phyloP scores from a whole-genome alignment of 2,329 filamentous ascomycete genomes.

The Exophiala spinifera region DNA sequence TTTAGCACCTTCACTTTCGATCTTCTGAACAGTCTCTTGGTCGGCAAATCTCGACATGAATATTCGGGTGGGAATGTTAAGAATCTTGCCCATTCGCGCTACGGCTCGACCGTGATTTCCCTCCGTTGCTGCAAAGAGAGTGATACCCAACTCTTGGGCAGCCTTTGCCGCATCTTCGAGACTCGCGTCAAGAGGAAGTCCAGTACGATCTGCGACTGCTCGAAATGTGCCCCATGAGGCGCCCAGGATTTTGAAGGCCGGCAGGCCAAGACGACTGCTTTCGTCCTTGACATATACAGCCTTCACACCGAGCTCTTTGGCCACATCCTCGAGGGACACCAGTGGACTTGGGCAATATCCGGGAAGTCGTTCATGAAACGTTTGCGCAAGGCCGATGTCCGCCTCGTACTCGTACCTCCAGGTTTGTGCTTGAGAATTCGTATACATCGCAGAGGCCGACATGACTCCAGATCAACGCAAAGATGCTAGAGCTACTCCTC shows the following conservation, averaged over 20 bases:
- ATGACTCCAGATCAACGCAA: neutral
- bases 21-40: constrained; percentile 50
- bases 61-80: constrained; percentile 56
- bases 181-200: constrained; percentile 42
- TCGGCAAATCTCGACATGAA: constrained; percentile 60
- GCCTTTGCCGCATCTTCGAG: constrained; percentile 44
- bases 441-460: constrained; percentile 12
- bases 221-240: constrained; percentile 70
- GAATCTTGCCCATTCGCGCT: constrained; percentile 61
- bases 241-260: constrained; percentile 76
- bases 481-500: no score
- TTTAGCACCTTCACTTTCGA: constrained; percentile 62
- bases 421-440: constrained; percentile 11
- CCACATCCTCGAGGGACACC: constrained; percentile 51
- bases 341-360: constrained; percentile 57
- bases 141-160: constrained; percentile 36
- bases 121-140: constrained; percentile 64
- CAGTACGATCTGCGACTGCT: constrained; percentile 48
- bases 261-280: constrained; percentile 63
- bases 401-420: constrained; percentile 14
- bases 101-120: constrained; percentile 76
- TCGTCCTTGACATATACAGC: constrained; percentile 70
- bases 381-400: constrained; percentile 14
- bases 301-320: constrained; percentile 55
- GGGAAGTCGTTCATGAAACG: constrained; percentile 59